Percentiles rank a stretch among this genome's conserved stretches.
Conservation (phyloP, 2,329 filamentous ascomycete species). For the Hymenoscyphus linearis region DNA sequence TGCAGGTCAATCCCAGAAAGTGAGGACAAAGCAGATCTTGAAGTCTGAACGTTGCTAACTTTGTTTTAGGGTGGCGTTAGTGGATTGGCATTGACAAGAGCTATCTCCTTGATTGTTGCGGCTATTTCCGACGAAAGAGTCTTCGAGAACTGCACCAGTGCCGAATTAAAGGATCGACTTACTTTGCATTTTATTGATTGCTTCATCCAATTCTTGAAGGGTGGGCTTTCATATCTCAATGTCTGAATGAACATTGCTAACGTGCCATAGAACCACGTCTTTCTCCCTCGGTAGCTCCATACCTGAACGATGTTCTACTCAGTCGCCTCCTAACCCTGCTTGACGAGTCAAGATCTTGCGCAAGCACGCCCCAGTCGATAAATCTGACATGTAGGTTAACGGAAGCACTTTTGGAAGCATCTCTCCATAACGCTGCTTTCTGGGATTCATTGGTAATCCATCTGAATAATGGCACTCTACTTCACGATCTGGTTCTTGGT, state of each 20-base stretch:
- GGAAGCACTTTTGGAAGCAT: slow-evolving; percentile 43
- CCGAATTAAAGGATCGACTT: slow-evolving; percentile 44
- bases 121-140: slow-evolving; percentile 56
- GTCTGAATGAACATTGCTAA: slow-evolving; percentile 19
- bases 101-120: slow-evolving; percentile 50
- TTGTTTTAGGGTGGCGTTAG: slow-evolving; percentile 20
- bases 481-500: slow-evolving; percentile 39
- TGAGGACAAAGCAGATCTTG: slow-evolving; percentile 31
- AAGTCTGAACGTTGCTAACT: slow-evolving; percentile 29
- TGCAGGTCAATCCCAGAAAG: slow-evolving; percentile 22
- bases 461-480: slow-evolving; percentile 33
- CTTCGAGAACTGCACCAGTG: slow-evolving; percentile 39
- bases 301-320: slow-evolving; percentile 33
- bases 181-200: slow-evolving; percentile 51
- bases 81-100: slow-evolving; percentile 37
- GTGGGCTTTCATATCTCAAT: slow-evolving; percentile 32
- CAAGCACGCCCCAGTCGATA: slow-evolving; percentile 25
- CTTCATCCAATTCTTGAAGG: slow-evolving; percentile 49
- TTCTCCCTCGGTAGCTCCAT: slow-evolving; percentile 31
- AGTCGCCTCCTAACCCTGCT: slow-evolving; percentile 31
- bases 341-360: slow-evolving; percentile 18
- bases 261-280: slow-evolving; percentile 33
- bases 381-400: slow-evolving; percentile 39
- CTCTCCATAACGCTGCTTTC: slow-evolving; percentile 40
- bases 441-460: slow-evolving; percentile 40